Evolutionary conservation across 129 eudicot genomes (phyloP), one percentile per base, ranked within the genome.

Genomic region (Erigeron canadensis): DNA sequence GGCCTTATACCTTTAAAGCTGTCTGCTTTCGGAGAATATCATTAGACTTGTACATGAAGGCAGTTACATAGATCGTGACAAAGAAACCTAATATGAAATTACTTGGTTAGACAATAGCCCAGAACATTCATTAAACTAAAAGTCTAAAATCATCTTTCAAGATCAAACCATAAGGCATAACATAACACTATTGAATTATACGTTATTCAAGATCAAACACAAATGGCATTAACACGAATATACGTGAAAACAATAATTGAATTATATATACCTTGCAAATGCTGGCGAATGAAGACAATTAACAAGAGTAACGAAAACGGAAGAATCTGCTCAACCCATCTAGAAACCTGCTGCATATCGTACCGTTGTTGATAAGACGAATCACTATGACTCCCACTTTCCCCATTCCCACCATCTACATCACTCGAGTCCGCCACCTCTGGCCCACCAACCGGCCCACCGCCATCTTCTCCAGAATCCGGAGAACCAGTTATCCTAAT

Each of bases 21-120:
- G 93, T 84, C 81, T 90, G 97, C 81, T 85, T 90, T 62, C 85
- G 85, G 62, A 90, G 87, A 75, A 90, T 90, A 58, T 83, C 95
- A 75, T 90, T 87, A 44, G 97, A 90, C 84, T 90, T 90, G 87
- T 83, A 88, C 91, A 87, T 79, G 82, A 87, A 70, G 48, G 87
- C 91, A 73, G 89, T 87, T 21, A 82, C 71, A 66, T 76, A 90
- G 28, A 87, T 83, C 21, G 95, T 76, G 78, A 85, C 88, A 80
- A 85, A 84, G 81, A 90, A 90, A 71, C 97, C 97, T 90, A 79
- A 80, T 71, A 15, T 39, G 45, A 63, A 12, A n/a, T 57, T 57
- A 79, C n/a, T 21, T 37, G 69, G 50, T 21, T 71, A 53, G 23
- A 44, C 5, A 28, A 69, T 76, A 62, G 53, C 46, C 55, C 69